These are phyloP conservation scores for Phoenix roebelenii DNA, from an alignment of 176 grass and related monocot genomes.

Conservation along the genomic window DNA sequence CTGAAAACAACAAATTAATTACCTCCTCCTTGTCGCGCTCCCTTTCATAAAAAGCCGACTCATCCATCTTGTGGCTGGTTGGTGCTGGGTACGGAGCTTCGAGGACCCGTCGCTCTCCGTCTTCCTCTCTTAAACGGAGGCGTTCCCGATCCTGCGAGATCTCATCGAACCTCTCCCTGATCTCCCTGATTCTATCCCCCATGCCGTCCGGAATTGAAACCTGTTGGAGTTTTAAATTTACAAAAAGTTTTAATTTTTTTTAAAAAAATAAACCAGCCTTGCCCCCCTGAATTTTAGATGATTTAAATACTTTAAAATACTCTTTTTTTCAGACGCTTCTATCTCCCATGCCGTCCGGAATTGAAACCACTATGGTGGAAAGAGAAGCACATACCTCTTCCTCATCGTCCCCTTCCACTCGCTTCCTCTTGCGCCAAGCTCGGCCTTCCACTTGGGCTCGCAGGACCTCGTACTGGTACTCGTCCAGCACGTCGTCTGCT, in stretches of 20 bases:
- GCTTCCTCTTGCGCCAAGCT: conserved; percentile 8
- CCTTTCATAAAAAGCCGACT: conserved; percentile 30
- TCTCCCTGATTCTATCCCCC: conserved; percentile 18
- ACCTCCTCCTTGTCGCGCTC: conserved; percentile 16
- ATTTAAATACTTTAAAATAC: too few species aligned
- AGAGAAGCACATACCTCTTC: background rate
- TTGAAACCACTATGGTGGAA: background rate
- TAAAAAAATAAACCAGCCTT: too few species aligned
- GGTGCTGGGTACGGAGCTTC: background rate
- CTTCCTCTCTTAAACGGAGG: conserved; percentile 11
- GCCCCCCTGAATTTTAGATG: too few species aligned
- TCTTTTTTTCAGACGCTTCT: background rate
- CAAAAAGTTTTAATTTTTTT: too few species aligned
- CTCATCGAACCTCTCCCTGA: conserved; percentile 22
- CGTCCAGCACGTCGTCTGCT: conserved; percentile 32
- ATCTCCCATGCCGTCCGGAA: background rate
- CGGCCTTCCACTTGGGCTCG: background rate
- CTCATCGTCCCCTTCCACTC: background rate
- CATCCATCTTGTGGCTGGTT: conserved; percentile 25
- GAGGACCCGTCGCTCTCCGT: conserved; percentile 6
- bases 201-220: background rate
- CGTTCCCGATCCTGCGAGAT: conserved; percentile 18
- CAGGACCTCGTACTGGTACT: conserved; percentile 18
- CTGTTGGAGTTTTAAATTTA: background rate
- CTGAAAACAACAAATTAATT: conserved; percentile 2